Evolutionary conservation across 345 rosid species (phyloP).

Genomic region (Triadica sebifera): DNA sequence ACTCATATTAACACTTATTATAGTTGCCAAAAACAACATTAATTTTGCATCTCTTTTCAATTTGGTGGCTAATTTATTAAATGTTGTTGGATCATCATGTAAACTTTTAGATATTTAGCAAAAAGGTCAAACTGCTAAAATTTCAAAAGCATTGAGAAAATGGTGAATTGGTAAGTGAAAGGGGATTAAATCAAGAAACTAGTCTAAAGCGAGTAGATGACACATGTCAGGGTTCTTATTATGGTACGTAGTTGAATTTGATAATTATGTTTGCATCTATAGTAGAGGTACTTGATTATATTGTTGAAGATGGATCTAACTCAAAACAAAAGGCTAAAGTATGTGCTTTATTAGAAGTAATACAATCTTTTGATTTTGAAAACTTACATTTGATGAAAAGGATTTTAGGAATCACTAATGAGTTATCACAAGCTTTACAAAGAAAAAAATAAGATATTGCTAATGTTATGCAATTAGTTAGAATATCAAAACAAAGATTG

Average conservation of each 20-base stretch:
- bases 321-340: neutral
- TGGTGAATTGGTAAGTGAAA: neutral
- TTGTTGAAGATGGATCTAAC: neutral
- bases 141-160: neutral
- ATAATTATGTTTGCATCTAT: neutral
- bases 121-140: neutral
- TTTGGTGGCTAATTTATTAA: no score
- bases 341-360: neutral
- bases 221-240: conserved; percentile 8
- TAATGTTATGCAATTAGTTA: neutral
- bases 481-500: neutral
- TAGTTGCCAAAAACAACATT: no score
- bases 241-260: neutral
- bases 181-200: conserved; percentile 3
- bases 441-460: conserved; percentile 12
- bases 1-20: no score
- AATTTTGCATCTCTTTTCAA: no score
- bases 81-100: neutral
- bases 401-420: conserved; percentile 7
- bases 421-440: conserved; percentile 4
- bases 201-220: neutral
- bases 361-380: neutral
- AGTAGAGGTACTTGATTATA: neutral
- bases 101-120: neutral
- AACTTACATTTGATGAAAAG: neutral